Evolutionary conservation across 2,329 filamentous ascomycete genomes (phyloP), one percentile per base, ranked within the genome.

Genomic region (Botrytis galanthina): DNA sequence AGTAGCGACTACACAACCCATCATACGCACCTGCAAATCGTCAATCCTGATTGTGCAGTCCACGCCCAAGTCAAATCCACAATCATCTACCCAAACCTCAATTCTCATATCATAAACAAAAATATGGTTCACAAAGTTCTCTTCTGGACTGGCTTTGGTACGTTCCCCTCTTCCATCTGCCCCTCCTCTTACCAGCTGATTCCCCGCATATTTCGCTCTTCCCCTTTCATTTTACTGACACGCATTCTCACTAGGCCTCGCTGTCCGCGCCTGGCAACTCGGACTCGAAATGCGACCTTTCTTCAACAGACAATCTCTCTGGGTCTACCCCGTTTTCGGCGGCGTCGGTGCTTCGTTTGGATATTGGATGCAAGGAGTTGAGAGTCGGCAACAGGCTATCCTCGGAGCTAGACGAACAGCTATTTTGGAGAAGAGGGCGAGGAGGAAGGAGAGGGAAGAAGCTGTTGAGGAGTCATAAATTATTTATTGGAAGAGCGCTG

Each of bases 281-380:
- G 96, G 95, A 81, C 96, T 99, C 83, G 94, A 99, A 86, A 97
- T 97, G 94, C 94, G 95, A 76, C 96, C 95, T 70, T 91, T 98
- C 84, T 93, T 98, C 88, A 91, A 92, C 85, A 90, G 88, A 81
- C 87, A 92, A 82, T 92, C 92, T 72, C 89, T 97, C 80, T 97
- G 94, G 92, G 94, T 90, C 70, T 99, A 97, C 86, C 96, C 96
- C 72, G 85, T 95, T 79, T 99, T 96, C 84, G 95, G 91, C 74
- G 89, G 89, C 78, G 89, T 94, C 76, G 95, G 95, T 79, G 95
- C 91, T 79, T 93, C 92, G 84, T 98, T 98, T 85, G 96, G 96
- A 79, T 98, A 98, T 87, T 99, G 95, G 94, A 86, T 99, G 79
- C 91, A 95, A 86, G 93, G 93, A 76, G 93, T 98, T 73, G 94